Evolutionary conservation across 2,329 filamentous ascomycete genomes (phyloP).

Genomic region (Alternaria consortialis): DNA sequence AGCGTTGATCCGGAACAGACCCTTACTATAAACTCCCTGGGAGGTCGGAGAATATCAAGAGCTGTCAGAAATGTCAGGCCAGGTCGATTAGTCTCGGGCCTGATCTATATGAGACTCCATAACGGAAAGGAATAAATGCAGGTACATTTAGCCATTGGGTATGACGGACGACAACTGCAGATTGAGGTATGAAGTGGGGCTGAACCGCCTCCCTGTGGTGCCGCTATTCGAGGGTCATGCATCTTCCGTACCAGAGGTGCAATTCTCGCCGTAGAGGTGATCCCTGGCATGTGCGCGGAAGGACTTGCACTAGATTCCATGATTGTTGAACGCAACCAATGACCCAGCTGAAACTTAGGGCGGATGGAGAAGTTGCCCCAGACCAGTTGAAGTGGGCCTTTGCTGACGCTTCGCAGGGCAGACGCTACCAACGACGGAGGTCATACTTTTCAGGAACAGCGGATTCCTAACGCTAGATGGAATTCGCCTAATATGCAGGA

Average conservation of each 20-base stretch:
- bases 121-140: slow-evolving; percentile 10
- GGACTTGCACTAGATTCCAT: slow-evolving; percentile 14
- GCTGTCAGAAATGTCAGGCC: slow-evolving; percentile 5
- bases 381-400: slow-evolving; percentile 7
- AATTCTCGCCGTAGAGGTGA: slow-evolving; percentile 9
- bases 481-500: slow-evolving; percentile 14
- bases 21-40: slow-evolving; percentile 1
- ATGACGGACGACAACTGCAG: slow-evolving; percentile 10
- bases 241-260: slow-evolving; percentile 7
- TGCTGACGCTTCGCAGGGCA: slow-evolving; percentile 3
- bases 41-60: slow-evolving; percentile 11
- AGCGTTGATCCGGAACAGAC: slow-evolving; percentile 4
- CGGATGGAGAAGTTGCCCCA: slow-evolving; percentile 8
- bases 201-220: slow-evolving; percentile 7
- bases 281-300: slow-evolving; percentile 9
- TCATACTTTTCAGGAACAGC: slow-evolving; percentile 10
- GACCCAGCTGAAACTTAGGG: slow-evolving; percentile 7
- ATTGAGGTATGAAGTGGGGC: slow-evolving; percentile 8
- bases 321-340: slow-evolving; percentile 10
- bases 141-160: slow-evolving; percentile 7
- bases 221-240: slow-evolving; percentile 11
- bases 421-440: slow-evolving; percentile 8
- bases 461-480: slow-evolving; percentile 1
- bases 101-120: slow-evolving; percentile 13
- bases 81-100: slow-evolving; percentile 3